phyloP scores from a whole-genome alignment of 805 yeast species.

The Candida hungchunana region DNA sequence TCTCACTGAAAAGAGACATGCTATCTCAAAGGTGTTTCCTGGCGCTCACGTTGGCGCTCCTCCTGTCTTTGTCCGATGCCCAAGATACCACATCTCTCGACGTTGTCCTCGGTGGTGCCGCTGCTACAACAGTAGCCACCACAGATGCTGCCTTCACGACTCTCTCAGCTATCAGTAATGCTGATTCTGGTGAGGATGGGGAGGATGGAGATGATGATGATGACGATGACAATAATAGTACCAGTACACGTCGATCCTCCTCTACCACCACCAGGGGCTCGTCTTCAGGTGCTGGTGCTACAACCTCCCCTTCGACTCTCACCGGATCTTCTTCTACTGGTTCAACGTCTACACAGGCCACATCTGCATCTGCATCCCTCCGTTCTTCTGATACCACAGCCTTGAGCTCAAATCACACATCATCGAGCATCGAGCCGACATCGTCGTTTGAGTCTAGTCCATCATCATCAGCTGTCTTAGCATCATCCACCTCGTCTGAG shows the following conservation, averaged over 20 bases:
- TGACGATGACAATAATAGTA: neutral
- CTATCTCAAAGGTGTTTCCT: too few relatives aligned
- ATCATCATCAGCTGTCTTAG: slow-evolving; percentile 1
- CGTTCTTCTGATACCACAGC: too few relatives aligned
- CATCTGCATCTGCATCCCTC: too few relatives aligned
- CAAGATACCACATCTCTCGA: too few relatives aligned
- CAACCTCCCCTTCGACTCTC: neutral
- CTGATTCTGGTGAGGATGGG: slow-evolving; percentile 1
- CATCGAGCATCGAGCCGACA: neutral
- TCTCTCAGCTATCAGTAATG: too few relatives aligned
- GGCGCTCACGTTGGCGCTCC: too few relatives aligned
- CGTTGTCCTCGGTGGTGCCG: too few relatives aligned
- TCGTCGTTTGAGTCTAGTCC: neutral
- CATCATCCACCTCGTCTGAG: neutral
- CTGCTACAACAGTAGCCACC: too few relatives aligned
- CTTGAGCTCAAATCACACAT: too few relatives aligned
- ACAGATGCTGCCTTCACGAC: too few relatives aligned
- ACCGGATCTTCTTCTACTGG: neutral
- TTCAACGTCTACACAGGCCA: slow-evolving; percentile 2
- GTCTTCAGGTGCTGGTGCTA: neutral
- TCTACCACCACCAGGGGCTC: neutral
- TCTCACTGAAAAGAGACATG: too few relatives aligned
- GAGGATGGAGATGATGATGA: slow-evolving; percentile 2
- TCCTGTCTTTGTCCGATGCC: too few relatives aligned
- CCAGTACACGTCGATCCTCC: neutral